Evolutionary conservation across 305 asterid genomes (phyloP), one percentile per base, ranked within the genome.

Genomic region (Fraxinus sp.): DNA sequence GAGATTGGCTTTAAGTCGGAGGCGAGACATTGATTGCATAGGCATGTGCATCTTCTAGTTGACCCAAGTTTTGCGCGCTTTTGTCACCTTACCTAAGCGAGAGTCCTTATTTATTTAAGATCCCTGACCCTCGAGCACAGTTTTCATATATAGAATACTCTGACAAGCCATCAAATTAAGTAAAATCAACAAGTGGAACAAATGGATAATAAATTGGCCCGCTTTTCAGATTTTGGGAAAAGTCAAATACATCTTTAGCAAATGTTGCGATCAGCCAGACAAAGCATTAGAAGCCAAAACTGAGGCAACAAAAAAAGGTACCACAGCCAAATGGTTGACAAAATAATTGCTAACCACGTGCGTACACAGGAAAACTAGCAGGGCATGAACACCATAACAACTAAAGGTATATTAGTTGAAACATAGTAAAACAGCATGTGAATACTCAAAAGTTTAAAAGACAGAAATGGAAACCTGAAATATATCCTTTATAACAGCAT

Each of bases 401-500:
- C 74, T 68, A 33, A 26, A 36, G 74, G 46, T 24, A 22, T 64
- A 55, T 79, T 83, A 18, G 77, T 75, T 70, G 36, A 62, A 83
- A 66, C 79, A 81, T 16, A 36, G 64, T 30, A 46, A 76, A 77
- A 80, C 35, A 85, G 79, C 41, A 82, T 78, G 57, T 72, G 20
- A 83, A 11, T 57, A 80, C 82, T 20, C 35, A 73, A 70, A 75
- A 28, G 59, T 28, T 78, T 16, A 33, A 41, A 81, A 75, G 72
- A 59, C 18, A 32, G 83, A 57, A 78, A 64, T 78, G 79, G 80
- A 80, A 79, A 96, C 99, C 99, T 96, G 92, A 87, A 96, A 94
- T 77, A 87, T 83, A 84, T 89, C 95, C 88, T 95, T 89, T 81
- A 94, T 87, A 83, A 82, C 83, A 62, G 90, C 83, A 87, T 82